phyloP scores from a whole-genome alignment of 305 asterid genomes.

The Fraxinus ornus region DNA sequence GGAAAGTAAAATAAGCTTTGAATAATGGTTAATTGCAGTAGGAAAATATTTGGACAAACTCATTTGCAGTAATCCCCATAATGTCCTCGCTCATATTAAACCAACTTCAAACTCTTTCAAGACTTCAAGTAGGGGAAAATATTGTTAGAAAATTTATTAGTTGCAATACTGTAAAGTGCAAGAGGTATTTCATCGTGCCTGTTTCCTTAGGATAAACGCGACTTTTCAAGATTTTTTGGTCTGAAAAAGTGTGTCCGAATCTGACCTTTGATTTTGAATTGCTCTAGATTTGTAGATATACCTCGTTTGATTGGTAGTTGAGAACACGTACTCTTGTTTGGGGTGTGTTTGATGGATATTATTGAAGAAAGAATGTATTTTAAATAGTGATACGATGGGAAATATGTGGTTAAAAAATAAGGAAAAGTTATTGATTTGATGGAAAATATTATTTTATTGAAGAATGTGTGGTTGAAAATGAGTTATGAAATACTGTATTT shows the following conservation, averaged over 20 bases:
- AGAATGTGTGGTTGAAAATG: no score
- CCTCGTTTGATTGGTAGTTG: constrained; percentile 8
- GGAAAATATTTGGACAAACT: neutral
- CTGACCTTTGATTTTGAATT: neutral
- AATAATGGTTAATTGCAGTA: neutral
- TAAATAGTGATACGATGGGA: no score
- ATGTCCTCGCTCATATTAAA: neutral
- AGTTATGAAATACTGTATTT: no score
- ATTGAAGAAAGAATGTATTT: no score
- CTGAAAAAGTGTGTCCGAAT: neutral
- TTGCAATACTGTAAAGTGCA: no score
- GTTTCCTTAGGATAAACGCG: constrained; percentile 1
- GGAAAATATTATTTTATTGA: no score
- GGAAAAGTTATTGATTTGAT: no score
- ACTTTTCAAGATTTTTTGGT: neutral
- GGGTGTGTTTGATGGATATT: no score
- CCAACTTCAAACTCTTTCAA: neutral
- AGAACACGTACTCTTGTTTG: neutral
- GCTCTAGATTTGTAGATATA: neutral
- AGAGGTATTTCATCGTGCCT: constrained; percentile 55
- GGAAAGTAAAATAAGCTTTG: neutral
- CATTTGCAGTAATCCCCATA: neutral
- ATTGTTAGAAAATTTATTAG: no score
- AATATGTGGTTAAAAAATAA: no score
- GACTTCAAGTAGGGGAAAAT: neutral